Base-by-base conservation (phyloP, 2,329 filamentous ascomycete species). In the Cryphonectria japonica region DNA sequence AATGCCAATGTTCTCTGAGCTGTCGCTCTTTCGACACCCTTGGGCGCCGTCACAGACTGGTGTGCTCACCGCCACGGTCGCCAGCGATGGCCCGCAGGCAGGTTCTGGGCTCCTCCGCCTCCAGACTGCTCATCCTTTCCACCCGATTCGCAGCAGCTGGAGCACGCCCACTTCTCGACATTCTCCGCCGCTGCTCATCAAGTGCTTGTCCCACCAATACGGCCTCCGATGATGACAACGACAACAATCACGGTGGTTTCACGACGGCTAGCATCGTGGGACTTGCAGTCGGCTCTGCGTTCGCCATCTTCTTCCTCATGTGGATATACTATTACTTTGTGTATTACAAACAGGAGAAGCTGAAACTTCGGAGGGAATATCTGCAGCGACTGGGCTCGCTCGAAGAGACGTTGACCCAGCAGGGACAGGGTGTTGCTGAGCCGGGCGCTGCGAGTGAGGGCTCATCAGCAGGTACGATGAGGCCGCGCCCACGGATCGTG, bases 201-300 rank as follows among this genome's bases (percentile, higher is more conserved):
- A 11, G 4, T 52, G 37, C 54, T 3, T 59, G 57, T 26, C 66
- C 29, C 34, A 16, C 4, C 19, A 26, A 34, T 11, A 59, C 65
- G 34, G 6, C n/a, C 29, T 26, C 41, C 16, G 29, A n/a, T 6
- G 46, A 46, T 16, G 11, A 19, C 8, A 37, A 8, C 50, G 26
- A 39, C 32, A 16, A 41, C 6, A 19, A 4, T n/a, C 65, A 67
- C 19, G 65, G 65, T 29, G 57, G 41, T n/a, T 65, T 65, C 60
- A 41, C 60, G 39, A 39, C 34, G 16, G 67, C 67, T 6, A 57
- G 46, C 7, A 54, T 41, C n/a, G 83, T 97, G 96, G 46, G 93
- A 93, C 80, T 97, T 97, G 82, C 92, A 94, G 84, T 97, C 93
- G 43, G 93, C 92, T 79, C 91, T 93, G 78, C 94, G 88, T 85